phyloP scores from a whole-genome alignment of 164 flowering plant genomes.

The Cinnamomum chago region DNA sequence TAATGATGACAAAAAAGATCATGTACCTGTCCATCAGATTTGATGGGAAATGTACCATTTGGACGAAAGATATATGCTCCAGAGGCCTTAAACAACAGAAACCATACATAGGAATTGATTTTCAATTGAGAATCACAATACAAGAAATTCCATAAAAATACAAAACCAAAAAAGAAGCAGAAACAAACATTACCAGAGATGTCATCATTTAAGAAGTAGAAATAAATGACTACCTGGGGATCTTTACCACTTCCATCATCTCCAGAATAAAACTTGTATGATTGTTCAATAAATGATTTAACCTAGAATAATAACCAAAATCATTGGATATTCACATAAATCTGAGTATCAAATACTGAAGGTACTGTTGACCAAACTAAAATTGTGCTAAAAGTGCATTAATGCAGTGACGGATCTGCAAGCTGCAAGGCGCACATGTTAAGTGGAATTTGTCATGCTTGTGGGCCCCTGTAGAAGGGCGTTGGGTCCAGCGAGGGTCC shows the following conservation, averaged over 20 bases:
- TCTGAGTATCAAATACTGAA: neutral
- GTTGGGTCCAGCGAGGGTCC: too few relatives aligned
- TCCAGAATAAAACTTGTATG: conserved; percentile 64
- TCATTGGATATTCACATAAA: neutral
- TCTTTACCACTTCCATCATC: conserved; percentile 61
- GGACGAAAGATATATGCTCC: conserved; percentile 98
- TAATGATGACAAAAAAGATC: neutral
- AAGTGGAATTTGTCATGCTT: neutral
- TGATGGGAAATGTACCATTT: conserved; percentile 56
- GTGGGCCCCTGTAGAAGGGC: too few relatives aligned
- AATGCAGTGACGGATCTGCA: neutral
- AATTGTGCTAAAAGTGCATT: neutral
- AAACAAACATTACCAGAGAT: neutral
- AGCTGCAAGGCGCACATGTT: neutral
- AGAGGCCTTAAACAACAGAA: conserved; percentile 60
- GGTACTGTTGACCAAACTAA: neutral
- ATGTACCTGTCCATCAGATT: conserved; percentile 50
- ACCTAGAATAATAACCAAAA: conserved; percentile 37
- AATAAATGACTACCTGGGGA: conserved; percentile 55
- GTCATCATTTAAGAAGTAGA: neutral
- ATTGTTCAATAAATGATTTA: conserved; percentile 43
- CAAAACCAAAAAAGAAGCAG: neutral
- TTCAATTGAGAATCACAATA: neutral
- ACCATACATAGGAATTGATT: conserved; percentile 8
- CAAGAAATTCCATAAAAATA: neutral